These are phyloP conservation scores for Blastocrithidia nonstop DNA, from an alignment of 208 protist species.

Conservation along the genomic window DNA sequence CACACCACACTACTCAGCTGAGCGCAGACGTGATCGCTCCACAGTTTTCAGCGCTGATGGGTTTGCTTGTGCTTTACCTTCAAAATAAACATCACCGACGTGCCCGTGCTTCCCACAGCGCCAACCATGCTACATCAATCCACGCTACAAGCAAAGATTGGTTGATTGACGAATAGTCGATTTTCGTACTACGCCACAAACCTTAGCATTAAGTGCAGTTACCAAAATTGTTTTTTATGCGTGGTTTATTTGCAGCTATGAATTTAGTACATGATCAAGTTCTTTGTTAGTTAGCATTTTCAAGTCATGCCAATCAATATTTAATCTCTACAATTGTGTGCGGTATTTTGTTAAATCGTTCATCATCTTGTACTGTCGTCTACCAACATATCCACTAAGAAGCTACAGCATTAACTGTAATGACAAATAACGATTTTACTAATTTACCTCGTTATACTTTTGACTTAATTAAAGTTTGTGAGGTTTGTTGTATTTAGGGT, in stretches of 20 bases:
- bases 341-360: conserved; percentile 23
- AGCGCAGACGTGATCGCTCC: conserved; percentile 25
- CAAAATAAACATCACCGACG: conserved; percentile 81
- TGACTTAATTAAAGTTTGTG: conserved; percentile 46
- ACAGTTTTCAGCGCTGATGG: not conserved
- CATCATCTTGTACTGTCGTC: conserved; percentile 77
- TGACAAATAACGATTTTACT: conserved; percentile 69
- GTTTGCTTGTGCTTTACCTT: conserved; percentile 66
- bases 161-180: conserved; percentile 44
- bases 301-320: conserved; percentile 81
- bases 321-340: conserved; percentile 31
- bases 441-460: conserved; percentile 47
- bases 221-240: conserved; percentile 47
- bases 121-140: conserved; percentile 62
- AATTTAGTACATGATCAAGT: conserved; percentile 30
- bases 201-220: conserved; percentile 35
- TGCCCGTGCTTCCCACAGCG: conserved; percentile 69
- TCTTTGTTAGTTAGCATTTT: conserved; percentile 51
- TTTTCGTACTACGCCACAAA: conserved; percentile 72
- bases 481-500: conserved; percentile 37
- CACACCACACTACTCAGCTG: conserved; percentile 37
- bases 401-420: conserved; percentile 51
- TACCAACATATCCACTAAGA: conserved; percentile 60
- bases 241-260: conserved; percentile 22
- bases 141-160: conserved; percentile 49